A percentile compares a stretch with the other conserved stretches of the same genome.
phyloP scores from a whole-genome alignment of 1,139 yeast genomes.

The Blastobotrys elegans region DNA sequence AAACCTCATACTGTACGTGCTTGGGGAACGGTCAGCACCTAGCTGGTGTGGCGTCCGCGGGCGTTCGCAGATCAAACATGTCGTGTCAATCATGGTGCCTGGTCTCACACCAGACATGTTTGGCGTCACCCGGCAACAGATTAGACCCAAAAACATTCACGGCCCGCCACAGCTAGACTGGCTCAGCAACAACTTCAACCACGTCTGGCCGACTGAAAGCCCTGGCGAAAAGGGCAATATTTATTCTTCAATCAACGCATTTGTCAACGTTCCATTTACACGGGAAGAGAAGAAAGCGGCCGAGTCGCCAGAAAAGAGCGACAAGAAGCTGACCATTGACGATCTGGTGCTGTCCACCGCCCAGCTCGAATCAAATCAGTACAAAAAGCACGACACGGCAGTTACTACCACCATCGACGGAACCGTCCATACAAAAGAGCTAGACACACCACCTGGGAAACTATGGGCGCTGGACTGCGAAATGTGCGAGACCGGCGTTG shows the following conservation, averaged over 20 bases:
- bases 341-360: slow-evolving; percentile 49
- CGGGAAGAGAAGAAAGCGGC: slow-evolving; percentile 47
- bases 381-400: slow-evolving; percentile 53
- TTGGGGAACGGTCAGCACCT: slow-evolving; percentile 37
- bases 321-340: slow-evolving; percentile 37
- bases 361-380: slow-evolving; percentile 45
- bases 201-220: slow-evolving; percentile 43
- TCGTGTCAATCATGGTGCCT: slow-evolving; percentile 61
- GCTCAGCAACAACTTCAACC: slow-evolving; percentile 39
- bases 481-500: slow-evolving; percentile 65
- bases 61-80: slow-evolving; percentile 42
- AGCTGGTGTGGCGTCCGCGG: slow-evolving; percentile 35
- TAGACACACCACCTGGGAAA: slow-evolving; percentile 33
- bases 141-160: slow-evolving; percentile 21
- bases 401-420: slow-evolving; percentile 29
- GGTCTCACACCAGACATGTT: slow-evolving; percentile 54
- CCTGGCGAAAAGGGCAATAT: slow-evolving; percentile 58
- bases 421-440: slow-evolving; percentile 55
- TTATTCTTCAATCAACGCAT: slow-evolving; percentile 50
- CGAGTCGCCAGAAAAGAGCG: slow-evolving; percentile 7
- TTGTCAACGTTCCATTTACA: slow-evolving; percentile 52
- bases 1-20: slow-evolving; percentile 46
- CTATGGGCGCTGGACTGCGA: slow-evolving; percentile 66
- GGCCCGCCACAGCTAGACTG: slow-evolving; percentile 36
- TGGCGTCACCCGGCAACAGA: slow-evolving; percentile 27